phyloP scores from a whole-genome alignment of 106 monocot genomes.

The Chionographis japonica region DNA sequence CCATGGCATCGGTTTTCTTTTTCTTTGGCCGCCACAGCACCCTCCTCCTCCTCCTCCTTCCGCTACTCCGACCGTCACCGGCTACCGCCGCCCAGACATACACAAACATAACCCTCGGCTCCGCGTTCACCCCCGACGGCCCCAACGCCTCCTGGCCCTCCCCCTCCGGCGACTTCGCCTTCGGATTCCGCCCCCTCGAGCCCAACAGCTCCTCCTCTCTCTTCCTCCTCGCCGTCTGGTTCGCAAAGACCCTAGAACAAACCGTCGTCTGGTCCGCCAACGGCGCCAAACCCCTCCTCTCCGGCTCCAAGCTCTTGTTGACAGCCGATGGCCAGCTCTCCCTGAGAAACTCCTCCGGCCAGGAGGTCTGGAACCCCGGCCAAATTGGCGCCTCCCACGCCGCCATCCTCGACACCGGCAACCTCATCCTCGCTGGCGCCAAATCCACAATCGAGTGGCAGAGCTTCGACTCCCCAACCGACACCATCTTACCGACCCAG shows the following conservation, averaged over 20 bases:
- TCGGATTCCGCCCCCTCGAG: constrained; percentile 2
- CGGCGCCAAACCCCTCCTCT: neutral
- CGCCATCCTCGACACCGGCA: constrained; percentile 7
- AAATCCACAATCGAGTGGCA: neutral
- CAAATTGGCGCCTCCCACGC: neutral
- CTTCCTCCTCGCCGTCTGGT: constrained; percentile 13
- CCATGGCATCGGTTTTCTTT: too few species aligned
- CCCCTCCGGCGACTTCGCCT: too few species aligned
- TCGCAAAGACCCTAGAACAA: neutral
- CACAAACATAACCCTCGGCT: too few species aligned
- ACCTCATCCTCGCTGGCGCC: neutral
- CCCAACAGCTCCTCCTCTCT: neutral
- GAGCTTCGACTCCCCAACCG: constrained; percentile 19
- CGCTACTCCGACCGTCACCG: too few species aligned
- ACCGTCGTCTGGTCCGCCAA: constrained; percentile 11
- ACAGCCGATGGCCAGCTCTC: neutral
- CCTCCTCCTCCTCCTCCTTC: too few species aligned
- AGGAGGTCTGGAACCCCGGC: neutral
- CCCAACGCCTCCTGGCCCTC: too few species aligned
- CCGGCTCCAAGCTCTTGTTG: neutral
- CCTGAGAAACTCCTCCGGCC: neutral
- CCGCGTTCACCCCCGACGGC: too few species aligned
- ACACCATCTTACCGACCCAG: constrained; percentile 36
- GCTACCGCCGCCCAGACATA: too few species aligned
- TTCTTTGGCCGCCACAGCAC: too few species aligned